A percentile compares a stretch with the other conserved stretches of the same genome.
Conservation (phyloP, 2,329 filamentous ascomycete genomes). For the Hymenoscyphus fructigenus region DNA sequence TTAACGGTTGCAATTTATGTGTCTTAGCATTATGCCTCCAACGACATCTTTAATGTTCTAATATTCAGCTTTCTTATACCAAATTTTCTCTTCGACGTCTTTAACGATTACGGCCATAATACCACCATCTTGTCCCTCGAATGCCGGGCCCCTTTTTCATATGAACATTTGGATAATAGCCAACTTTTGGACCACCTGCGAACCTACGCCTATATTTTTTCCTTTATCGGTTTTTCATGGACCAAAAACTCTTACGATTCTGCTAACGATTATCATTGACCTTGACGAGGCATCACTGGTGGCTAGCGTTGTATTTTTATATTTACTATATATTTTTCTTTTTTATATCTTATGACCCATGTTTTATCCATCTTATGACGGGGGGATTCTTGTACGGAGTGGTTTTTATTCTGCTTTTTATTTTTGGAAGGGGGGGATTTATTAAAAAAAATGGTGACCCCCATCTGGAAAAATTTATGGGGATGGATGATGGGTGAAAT, state of each 20-base stretch:
- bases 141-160: conserved; percentile 6
- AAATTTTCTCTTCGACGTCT: conserved; percentile 7
- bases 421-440: background rate
- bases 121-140: background rate
- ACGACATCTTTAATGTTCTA: conserved; percentile 26
- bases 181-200: conserved; percentile 4
- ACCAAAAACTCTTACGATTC: conserved; percentile 11
- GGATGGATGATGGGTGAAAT: background rate
- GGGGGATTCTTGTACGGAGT: background rate
- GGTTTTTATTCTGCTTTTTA: background rate
- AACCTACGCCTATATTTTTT: conserved; percentile 8
- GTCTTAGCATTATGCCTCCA: conserved; percentile 16
- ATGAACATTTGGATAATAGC: conserved; percentile 1
- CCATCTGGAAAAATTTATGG: background rate
- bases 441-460: background rate
- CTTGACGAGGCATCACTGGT: conserved; percentile 15
- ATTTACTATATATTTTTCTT: conserved; percentile 3
- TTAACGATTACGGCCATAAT: conserved; percentile 15
- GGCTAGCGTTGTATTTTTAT: conserved; percentile 19
- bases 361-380: background rate
- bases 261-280: conserved; percentile 20
- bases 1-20: conserved; percentile 15
- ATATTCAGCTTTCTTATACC: conserved; percentile 14
- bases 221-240: background rate
- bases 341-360: conserved; percentile 5